Percentiles rank a stretch among this genome's conserved stretches.
These are phyloP conservation scores for Aspergillus neoniger DNA, from an alignment of 2,329 filamentous ascomycete genomes.

Conservation along the genomic window DNA sequence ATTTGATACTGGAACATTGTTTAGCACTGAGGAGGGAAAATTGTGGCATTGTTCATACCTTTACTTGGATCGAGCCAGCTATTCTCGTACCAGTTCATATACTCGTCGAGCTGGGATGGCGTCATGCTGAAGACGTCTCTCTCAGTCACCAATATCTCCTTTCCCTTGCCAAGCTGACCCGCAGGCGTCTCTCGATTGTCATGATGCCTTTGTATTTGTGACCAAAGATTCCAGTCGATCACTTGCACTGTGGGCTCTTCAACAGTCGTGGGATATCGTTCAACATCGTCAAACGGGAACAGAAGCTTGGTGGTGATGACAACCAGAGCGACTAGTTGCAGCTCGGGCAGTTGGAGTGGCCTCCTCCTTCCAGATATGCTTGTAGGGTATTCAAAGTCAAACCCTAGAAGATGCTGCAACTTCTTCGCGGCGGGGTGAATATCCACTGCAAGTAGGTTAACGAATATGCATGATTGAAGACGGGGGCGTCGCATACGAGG, in stretches of 20 bases:
- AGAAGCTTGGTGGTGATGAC: slow-evolving; percentile 76
- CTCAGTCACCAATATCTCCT: slow-evolving; percentile 60
- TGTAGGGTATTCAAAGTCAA: slow-evolving; percentile 57
- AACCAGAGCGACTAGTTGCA: slow-evolving; percentile 69
- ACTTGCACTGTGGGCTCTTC: slow-evolving; percentile 60
- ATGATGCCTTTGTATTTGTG: slow-evolving; percentile 49
- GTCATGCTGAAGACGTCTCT: slow-evolving; percentile 64
- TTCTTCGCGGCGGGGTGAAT: slow-evolving; percentile 57
- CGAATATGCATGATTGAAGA: not conserved
- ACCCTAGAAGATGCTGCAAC: slow-evolving; percentile 58
- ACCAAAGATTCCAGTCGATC: slow-evolving; percentile 76
- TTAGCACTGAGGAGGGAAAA: not conserved
- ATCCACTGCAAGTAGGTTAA: slow-evolving; percentile 26
- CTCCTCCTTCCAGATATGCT: slow-evolving; percentile 40
- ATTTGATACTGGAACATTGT: slow-evolving; percentile 23
- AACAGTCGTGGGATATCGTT: slow-evolving; percentile 52
- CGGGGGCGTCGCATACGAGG: slow-evolving; percentile 59
- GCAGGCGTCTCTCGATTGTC: slow-evolving; percentile 33
- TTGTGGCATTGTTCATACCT: slow-evolving; percentile 19
- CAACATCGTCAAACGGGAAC: slow-evolving; percentile 69
- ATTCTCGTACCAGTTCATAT: slow-evolving; percentile 76
- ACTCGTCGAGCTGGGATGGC: slow-evolving; percentile 66
- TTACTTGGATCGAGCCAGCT: slow-evolving; percentile 54
- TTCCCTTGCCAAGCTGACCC: slow-evolving; percentile 44
- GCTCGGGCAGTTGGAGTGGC: slow-evolving; percentile 67